Evolutionary conservation across 2,329 filamentous ascomycete species (phyloP).

Genomic region (Graphiopsis chlorocephala): DNA sequence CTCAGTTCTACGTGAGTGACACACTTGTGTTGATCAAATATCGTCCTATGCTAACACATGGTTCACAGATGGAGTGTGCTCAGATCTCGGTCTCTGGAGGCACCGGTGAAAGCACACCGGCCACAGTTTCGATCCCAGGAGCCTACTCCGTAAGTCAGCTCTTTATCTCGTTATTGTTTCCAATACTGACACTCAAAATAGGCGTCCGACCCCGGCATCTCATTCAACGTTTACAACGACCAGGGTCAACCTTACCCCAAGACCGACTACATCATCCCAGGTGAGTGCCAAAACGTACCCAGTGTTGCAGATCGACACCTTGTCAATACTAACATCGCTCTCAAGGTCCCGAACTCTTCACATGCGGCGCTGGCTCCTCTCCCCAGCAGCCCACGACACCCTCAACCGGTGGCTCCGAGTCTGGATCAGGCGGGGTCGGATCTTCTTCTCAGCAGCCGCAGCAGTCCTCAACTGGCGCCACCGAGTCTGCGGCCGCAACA

Average conservation of each 20-base stretch:
- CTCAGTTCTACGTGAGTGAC: constrained; percentile 40
- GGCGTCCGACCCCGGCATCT: constrained; percentile 19
- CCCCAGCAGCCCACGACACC: background rate
- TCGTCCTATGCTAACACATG: background rate
- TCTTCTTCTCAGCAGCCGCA: background rate
- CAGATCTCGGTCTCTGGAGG: constrained; percentile 22
- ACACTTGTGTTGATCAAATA: background rate
- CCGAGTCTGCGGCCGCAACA: background rate
- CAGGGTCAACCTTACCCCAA: constrained; percentile 6
- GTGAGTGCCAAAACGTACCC: background rate
- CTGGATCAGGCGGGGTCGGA: background rate
- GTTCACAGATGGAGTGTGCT: constrained; percentile 19
- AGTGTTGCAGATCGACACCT: background rate
- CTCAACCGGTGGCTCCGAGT: background rate
- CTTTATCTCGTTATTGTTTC: background rate
- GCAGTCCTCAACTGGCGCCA: background rate
- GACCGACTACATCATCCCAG: background rate
- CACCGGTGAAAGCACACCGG: background rate
- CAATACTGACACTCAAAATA: background rate
- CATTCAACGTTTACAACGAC: constrained; percentile 20
- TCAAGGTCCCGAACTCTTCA: background rate
- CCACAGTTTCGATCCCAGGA: background rate
- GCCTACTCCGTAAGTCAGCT: background rate
- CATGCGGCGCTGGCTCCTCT: background rate
- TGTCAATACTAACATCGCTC: background rate